phyloP scores from a whole-genome alignment of 75 land plant species.

The Chamaecyparis obtusa region DNA sequence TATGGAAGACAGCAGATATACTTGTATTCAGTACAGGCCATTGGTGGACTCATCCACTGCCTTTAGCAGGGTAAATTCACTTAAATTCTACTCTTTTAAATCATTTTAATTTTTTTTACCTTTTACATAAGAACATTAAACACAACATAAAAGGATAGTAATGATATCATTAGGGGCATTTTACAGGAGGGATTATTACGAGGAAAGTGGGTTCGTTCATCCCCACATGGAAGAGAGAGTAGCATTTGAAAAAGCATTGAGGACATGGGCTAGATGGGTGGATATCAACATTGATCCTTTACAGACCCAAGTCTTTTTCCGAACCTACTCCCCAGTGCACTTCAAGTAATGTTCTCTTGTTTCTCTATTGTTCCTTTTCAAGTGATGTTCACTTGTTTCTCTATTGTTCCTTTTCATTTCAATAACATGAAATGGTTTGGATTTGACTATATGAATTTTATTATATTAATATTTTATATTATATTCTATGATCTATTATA shows the following conservation, averaged over 20 bases:
- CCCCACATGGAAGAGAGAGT: constrained; percentile 8
- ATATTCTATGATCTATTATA: too few species aligned
- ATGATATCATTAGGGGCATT: not conserved
- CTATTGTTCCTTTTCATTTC: too few species aligned
- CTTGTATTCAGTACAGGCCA: constrained; percentile 38
- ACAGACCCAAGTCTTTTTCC: constrained; percentile 37
- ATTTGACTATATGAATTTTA: too few species aligned
- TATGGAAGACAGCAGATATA: constrained; percentile 31
- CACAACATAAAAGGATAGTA: too few species aligned
- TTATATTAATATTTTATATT: too few species aligned
- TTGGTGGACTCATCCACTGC: constrained; percentile 42
- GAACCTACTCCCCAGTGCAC: constrained; percentile 36
- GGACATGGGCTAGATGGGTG: constrained; percentile 41
- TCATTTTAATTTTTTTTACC: too few species aligned
- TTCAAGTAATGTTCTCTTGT: constrained; percentile 26
- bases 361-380: too few species aligned
- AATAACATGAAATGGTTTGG: too few species aligned
- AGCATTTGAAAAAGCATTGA: constrained; percentile 32
- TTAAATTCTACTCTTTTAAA: not conserved
- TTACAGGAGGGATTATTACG: constrained; percentile 7
- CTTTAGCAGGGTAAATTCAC: constrained; percentile 25
- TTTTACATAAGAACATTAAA: too few species aligned
- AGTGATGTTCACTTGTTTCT: too few species aligned
- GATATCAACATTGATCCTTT: constrained; percentile 24
- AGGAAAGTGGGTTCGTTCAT: constrained; percentile 14